Evolutionary conservation across 495 filamentous ascomycete genomes (phyloP), one percentile per base, ranked within the genome.

Genomic region (Terfezia claveryi): DNA sequence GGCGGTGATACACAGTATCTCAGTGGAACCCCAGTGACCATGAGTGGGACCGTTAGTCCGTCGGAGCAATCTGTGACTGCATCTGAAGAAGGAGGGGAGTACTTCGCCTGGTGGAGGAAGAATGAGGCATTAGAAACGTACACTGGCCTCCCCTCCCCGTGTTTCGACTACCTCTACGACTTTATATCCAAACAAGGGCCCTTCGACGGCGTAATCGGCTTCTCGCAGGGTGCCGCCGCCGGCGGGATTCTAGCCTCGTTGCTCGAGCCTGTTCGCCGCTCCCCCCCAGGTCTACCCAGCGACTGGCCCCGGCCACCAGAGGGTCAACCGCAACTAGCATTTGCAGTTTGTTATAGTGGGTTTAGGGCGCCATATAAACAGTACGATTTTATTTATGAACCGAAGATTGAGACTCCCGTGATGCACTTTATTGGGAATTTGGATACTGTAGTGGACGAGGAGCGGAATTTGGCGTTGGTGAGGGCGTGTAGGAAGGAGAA

Each of bases 401-500:
- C 85, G 23, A 69, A 71, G 64, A 79, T 96, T 37, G 58, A 58
- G 60, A 94, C 89, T 66, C 83, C 84, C 17, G 75, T 84, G 60
- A 64, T 93, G 68, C 82, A 93, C 72, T 77, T 91, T 56, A 58
- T 95, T 41, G 91, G 91, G 10, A 78, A 77, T 38, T 66, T 95
- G 66, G 91, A 98, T 75, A 82, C 80, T 32, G 84, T 96, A 10
- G 89, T 98, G 20, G 82, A 84, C 41, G 87, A 94, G 72, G 60
- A 61, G 50, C 69, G 84, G 62, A 82, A 75, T 65, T 65, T 73
- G 63, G 71, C 70, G 54, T 67, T 96, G 59, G 73, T 84, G 38
- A 76, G 82, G 16, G 72, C 76, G 52, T 93, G 83, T 68, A 73
- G 65, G 53, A 78, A 78, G 12, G 76, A 68, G 10, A 75, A 69